A percentile compares a stretch with the other conserved stretches of the same genome.
Conservation (phyloP, 73 alveolate genomes). For the Blepharisma japonicum region DNA sequence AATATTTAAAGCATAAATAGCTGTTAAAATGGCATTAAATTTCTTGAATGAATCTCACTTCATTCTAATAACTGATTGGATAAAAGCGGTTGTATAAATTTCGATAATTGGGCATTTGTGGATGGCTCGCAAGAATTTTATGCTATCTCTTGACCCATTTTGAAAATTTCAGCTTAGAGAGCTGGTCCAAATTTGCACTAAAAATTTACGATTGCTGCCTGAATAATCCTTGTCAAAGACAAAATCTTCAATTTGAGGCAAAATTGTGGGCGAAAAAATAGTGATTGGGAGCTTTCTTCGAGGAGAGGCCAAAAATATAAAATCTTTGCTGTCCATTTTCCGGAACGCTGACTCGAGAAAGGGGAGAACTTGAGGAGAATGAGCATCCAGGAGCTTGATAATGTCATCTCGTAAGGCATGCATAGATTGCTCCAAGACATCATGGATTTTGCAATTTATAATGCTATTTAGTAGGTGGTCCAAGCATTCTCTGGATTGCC, state of each 20-base stretch:
- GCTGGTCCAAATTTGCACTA: conserved; percentile 16
- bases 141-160: no score
- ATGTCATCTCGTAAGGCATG: conserved; percentile 9
- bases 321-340: neutral
- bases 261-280: neutral
- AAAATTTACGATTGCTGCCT: neutral
- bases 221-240: neutral
- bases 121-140: neutral
- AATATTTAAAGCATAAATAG: neutral
- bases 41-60: neutral
- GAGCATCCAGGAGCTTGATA: neutral
- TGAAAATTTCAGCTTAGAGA: neutral
- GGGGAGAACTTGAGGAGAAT: neutral
- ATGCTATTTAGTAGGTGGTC: neutral
- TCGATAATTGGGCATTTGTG: neutral
- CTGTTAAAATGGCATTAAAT: neutral
- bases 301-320: neutral
- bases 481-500: neutral
- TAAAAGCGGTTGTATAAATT: neutral
- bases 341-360: neutral
- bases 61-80: neutral
- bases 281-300: neutral
- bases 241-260: neutral
- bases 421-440: neutral
- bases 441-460: neutral